Evolutionary conservation across 2,329 filamentous ascomycete species (phyloP).

Genomic region (Orbilia brochopaga): DNA sequence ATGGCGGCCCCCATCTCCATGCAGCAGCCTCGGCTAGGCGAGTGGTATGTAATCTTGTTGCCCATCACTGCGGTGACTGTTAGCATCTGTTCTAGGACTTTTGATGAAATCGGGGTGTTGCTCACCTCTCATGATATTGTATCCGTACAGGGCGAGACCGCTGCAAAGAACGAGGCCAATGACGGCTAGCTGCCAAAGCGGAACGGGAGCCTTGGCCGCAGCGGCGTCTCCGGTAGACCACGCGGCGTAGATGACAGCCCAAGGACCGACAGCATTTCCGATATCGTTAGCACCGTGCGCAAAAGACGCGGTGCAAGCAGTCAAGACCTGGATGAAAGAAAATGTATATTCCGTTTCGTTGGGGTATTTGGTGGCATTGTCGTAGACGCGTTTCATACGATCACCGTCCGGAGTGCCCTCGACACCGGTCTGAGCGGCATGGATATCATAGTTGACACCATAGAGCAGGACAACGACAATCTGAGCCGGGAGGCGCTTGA

Average conservation of each 20-base stretch:
- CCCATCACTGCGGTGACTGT: conserved; percentile 61
- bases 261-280: conserved; percentile 69
- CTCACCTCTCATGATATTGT: conserved; percentile 67
- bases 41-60: conserved; percentile 69
- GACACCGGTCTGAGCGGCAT: conserved; percentile 59
- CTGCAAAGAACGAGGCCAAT: conserved; percentile 64
- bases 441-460: conserved; percentile 76
- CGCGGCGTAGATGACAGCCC: conserved; percentile 68
- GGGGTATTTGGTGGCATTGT: conserved; percentile 65
- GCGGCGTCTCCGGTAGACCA: conserved; percentile 65
- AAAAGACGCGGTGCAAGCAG: conserved; percentile 74
- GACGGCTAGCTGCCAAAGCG: conserved; percentile 67
- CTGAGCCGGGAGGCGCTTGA: conserved; percentile 73
- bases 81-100: conserved; percentile 7
- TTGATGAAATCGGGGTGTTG: conserved; percentile 61
- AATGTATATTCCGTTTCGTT: conserved; percentile 70
- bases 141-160: conserved; percentile 69
- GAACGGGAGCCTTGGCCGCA: conserved; percentile 62
- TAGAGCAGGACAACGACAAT: conserved; percentile 70
- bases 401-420: conserved; percentile 61
- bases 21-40: conserved; percentile 66
- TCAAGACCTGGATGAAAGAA: conserved; percentile 70
- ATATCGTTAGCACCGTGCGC: conserved; percentile 74
- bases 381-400: conserved; percentile 57
- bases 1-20: conserved; percentile 68